Evolutionary conservation across 331 rosid species (phyloP), one percentile per base, ranked within the genome.

Genomic region (Prunus yedoensis): DNA sequence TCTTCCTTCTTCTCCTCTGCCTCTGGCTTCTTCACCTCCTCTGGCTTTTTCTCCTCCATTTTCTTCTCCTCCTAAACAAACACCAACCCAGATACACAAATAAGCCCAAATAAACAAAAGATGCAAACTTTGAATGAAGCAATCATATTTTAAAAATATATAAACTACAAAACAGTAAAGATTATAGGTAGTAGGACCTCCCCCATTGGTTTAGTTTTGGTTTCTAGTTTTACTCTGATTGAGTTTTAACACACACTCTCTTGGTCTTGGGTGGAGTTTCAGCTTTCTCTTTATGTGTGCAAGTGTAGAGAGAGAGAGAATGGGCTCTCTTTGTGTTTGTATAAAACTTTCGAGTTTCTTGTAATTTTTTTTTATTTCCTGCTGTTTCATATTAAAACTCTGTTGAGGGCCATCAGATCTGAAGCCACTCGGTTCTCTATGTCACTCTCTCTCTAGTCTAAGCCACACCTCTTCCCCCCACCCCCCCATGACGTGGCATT

Each of bases 11-110:
- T 79, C 66, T 83, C 60, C 64, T 86, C 83, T 1, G 82, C 61
- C 60, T 85, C 82, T 3, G 83, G 81, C 38, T 78, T 85, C 77
- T 84, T 83, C 10, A 23, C 73, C 67, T 81, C 88, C 66, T 83
- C 88, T 2, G 87, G 51, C 77, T 89, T 89, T 27, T 74, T 66
- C 78, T 80, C 90, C 68, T 86, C 92, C 52, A 76, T 62, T 67
- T 86, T 81, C 78, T 78, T 77, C 67, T 80, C 95, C 79, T 84
- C 88, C 96, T 89, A 27, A 80, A 72, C 50, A 71, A 76, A 73
- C 71, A 59, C 74, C 65, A 66, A 61, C 32, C 76, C 62, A 60
- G 66, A 70, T 52, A 69, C 52, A 27, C 83, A 43, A 81, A 78
- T 50, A 83, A 78, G 0, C 45, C 38, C 28, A 23, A 18, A 2